Percentiles rank a stretch among this genome's conserved stretches.
phyloP scores from a whole-genome alignment of 768 basidiomycete species.

The Amanita fuliginea region DNA sequence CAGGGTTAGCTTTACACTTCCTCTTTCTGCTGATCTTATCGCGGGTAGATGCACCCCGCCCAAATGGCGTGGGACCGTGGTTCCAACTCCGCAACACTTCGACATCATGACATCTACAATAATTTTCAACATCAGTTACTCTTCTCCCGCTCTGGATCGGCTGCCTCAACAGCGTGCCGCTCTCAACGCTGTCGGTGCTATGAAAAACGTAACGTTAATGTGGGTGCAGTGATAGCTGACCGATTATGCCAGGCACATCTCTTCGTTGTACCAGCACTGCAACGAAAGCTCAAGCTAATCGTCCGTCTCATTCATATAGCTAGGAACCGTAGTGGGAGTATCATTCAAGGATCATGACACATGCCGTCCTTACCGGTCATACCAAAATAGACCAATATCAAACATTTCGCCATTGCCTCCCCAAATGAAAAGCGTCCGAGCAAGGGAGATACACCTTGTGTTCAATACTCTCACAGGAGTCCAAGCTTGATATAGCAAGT shows the following conservation, averaged over 20 bases:
- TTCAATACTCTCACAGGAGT: not conserved
- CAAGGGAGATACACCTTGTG: not conserved
- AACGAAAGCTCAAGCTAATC: not conserved
- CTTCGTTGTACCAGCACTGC: not conserved
- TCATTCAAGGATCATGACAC: not conserved
- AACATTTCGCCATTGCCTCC: not conserved
- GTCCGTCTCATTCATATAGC: not conserved
- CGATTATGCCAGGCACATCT: not conserved
- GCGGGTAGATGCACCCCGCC: not conserved
- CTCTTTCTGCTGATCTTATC: not conserved
- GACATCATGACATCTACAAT: not conserved
- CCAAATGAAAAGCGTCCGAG: not conserved
- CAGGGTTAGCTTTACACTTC: constrained; percentile 1
- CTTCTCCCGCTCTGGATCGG: not conserved
- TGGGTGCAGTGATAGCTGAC: not conserved
- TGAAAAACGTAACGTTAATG: not conserved
- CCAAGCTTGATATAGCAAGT: not conserved
- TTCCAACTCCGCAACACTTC: not conserved
- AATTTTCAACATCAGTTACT: not conserved
- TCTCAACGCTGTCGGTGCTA: not conserved
- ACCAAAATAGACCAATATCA: not conserved
- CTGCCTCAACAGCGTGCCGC: not conserved
- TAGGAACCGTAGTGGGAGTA: not conserved
- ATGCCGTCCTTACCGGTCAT: not conserved
- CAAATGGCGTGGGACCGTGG: not conserved